Conservation (phyloP, 768 basidiomycete species). For the Imleria badia region DNA sequence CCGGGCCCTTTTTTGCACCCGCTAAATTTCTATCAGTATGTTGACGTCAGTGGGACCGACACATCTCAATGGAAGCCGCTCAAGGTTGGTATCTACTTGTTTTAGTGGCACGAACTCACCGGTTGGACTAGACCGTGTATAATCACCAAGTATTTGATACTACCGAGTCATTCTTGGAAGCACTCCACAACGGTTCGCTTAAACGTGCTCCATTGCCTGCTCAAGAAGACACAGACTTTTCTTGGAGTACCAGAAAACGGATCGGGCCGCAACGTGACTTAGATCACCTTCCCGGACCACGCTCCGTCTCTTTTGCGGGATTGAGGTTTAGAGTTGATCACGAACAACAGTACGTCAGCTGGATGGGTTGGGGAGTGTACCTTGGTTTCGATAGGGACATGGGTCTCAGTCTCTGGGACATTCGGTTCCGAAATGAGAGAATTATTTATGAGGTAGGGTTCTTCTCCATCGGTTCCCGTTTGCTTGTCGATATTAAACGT, state of each 20-base stretch:
- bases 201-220: conserved; percentile 36
- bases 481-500: not conserved
- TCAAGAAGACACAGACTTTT: conserved; percentile 33
- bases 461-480: too few relatives aligned
- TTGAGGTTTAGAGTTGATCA: conserved; percentile 56
- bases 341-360: conserved; percentile 53
- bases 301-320: conserved; percentile 60
- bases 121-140: conserved; percentile 46
- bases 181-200: conserved; percentile 54
- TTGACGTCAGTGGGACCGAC: conserved; percentile 57
- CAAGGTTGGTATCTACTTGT: conserved; percentile 35
- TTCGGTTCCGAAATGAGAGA: conserved; percentile 55
- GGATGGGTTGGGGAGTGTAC: conserved; percentile 68
- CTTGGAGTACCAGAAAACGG: conserved; percentile 50
- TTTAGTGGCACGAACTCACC: not conserved
- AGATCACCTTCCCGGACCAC: conserved; percentile 65
- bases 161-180: conserved; percentile 48
- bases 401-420: conserved; percentile 62
- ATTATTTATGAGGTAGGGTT: conserved; percentile 56
- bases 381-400: conserved; percentile 66
- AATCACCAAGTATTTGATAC: conserved; percentile 56
- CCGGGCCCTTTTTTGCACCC: conserved; percentile 56
- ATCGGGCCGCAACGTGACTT: conserved; percentile 46
- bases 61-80: conserved; percentile 49
- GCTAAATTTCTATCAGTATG: conserved; percentile 54